phyloP scores from a whole-genome alignment of 441 rosid genomes.

The Aleurites moluccanus region DNA sequence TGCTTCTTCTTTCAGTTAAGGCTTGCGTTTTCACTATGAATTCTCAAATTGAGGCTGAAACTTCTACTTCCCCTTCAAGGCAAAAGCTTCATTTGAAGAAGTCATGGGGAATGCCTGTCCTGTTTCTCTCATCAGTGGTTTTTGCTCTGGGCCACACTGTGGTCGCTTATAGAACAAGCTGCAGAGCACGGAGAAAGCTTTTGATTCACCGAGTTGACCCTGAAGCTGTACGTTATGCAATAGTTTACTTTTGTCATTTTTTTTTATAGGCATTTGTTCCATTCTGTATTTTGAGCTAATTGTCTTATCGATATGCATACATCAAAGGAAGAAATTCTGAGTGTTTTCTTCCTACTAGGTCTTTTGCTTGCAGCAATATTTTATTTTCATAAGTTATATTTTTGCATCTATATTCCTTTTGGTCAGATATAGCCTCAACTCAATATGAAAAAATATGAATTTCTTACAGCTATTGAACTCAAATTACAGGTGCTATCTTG shows the following conservation, averaged over 20 bases:
- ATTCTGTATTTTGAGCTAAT: not conserved
- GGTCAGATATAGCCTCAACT: no score
- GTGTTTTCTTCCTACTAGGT: not conserved
- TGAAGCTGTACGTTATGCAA: conserved; percentile 69
- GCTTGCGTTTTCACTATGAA: conserved; percentile 69
- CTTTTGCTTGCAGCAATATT: not conserved
- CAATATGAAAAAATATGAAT: conserved; percentile 7
- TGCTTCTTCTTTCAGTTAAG: conserved; percentile 72
- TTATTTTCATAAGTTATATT: no score
- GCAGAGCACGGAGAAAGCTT: conserved; percentile 88
- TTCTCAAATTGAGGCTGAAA: conserved; percentile 66
- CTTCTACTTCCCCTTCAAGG: conserved; percentile 61
- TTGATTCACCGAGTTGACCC: conserved; percentile 85
- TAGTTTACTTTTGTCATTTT: not conserved
- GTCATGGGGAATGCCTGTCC: conserved; percentile 98
- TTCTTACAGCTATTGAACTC: conserved; percentile 1
- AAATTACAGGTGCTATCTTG: conserved; percentile 74
- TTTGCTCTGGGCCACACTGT: conserved; percentile 92
- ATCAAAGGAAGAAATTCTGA: not conserved
- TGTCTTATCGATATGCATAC: not conserved
- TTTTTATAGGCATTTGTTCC: not conserved
- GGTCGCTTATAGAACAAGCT: conserved; percentile 89
- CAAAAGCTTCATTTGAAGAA: conserved; percentile 80
- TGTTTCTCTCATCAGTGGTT: conserved; percentile 86
- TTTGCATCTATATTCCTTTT: no score